These are phyloP conservation scores for Cryptomeria japonica DNA, from an alignment of 75 land plant species.

Conservation along the genomic window DNA sequence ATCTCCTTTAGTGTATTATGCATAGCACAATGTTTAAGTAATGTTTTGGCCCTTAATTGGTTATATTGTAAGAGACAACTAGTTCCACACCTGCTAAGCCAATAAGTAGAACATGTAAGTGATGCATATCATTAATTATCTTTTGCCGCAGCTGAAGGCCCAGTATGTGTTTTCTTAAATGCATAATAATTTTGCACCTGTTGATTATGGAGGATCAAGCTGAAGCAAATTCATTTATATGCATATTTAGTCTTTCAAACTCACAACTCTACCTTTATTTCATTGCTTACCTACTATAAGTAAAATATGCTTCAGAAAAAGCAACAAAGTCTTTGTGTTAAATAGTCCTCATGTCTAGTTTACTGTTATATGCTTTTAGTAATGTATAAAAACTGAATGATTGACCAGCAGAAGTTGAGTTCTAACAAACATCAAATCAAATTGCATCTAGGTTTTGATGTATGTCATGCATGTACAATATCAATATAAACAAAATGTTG, in stretches of 20 bases:
- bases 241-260: conserved; percentile 2
- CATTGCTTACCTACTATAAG: not conserved
- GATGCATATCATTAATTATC: not conserved
- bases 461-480: not conserved
- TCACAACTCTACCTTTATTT: not conserved
- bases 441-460: not conserved
- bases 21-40: not conserved
- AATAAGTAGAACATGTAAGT: not conserved
- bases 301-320: conserved; percentile 6
- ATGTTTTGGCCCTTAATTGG: not conserved
- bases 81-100: not conserved
- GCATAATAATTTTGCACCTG: not conserved
- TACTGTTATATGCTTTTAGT: not conserved
- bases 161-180: not conserved
- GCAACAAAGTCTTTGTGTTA: not conserved
- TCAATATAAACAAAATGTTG: not conserved
- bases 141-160: not conserved
- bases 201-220: not conserved
- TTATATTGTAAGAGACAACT: not conserved
- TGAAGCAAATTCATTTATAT: not conserved
- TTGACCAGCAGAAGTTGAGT: not conserved
- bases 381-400: not conserved
- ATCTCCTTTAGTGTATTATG: not conserved
- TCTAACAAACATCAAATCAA: not conserved
- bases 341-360: not conserved